Base-by-base conservation (phyloP, 1,139 yeast genomes). In the Schwanniomyces etchellsii region DNA sequence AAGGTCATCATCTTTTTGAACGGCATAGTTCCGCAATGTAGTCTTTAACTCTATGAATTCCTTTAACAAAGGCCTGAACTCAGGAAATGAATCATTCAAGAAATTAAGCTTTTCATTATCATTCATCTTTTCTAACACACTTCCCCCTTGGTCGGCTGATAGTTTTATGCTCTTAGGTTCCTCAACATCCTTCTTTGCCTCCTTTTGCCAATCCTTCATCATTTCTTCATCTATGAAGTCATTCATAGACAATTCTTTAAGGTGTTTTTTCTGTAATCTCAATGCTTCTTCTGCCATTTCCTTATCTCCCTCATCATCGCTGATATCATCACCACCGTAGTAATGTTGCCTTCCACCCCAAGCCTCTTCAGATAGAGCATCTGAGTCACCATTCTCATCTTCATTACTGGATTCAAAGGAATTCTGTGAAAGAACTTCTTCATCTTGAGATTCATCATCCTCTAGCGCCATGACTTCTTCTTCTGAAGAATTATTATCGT, bases 271-370 rank as follows among this genome's bases (percentile, higher is more conserved):
- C 57, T 89, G 97, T 42, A 86, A 79, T 50, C 88, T 77, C 35
- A 85, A 50, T 1, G 97, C 97, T 58, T 91, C 97, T 43, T 79
- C 79, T 35, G 93, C 91, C 61, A 88, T 81, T 38, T 75, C 78
- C 38, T 75, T 78, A 5, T 85, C 84, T 28, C 78, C 82, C 37
- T 81, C 95, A 24, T 80, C 86, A 39, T 82, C 86, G 35, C 71
- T 76, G 26, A 57, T 70, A 18, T 81, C 89, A 21, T 93, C 96
- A 34, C 94, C 95, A 31, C 80, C 81, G 46, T 75, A 91, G 55
- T 86, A 89, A 44, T 83, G 80, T 40, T 74, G 70, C 17, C 77
- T 70, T 3, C 74, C 64, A 29, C 98, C 97, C 97, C 98, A 89
- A 5, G 82, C 82, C 35, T 66, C 67, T 24, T 63, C 78, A 3